These are phyloP conservation scores for Pseudofabraea citricarpa DNA, from an alignment of 2,329 filamentous ascomycete species.

Conservation along the genomic window DNA sequence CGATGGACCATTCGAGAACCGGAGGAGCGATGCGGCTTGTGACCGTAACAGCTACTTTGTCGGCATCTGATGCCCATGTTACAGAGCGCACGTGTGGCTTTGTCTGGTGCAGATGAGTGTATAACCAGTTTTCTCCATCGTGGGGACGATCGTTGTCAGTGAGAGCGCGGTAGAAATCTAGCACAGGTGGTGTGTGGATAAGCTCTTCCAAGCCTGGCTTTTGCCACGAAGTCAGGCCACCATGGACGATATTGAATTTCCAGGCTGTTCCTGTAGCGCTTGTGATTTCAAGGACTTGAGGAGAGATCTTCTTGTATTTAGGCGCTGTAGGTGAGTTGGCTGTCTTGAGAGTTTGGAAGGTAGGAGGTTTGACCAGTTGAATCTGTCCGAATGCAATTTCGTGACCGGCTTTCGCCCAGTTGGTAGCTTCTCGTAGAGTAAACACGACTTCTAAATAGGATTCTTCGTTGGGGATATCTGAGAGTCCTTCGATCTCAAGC, in stretches of 20 bases:
- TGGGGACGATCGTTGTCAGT: slow-evolving; percentile 61
- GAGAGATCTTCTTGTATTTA: slow-evolving; percentile 22
- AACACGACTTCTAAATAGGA: slow-evolving; percentile 46
- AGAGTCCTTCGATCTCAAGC: slow-evolving; percentile 13
- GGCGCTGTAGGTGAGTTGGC: slow-evolving; percentile 11
- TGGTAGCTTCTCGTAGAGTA: slow-evolving; percentile 34
- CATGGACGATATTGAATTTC: slow-evolving; percentile 38
- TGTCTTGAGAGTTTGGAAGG: slow-evolving; percentile 20
- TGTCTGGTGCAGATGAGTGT: slow-evolving; percentile 40
- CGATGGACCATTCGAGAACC: slow-evolving; percentile 55
- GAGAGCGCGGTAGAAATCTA: slow-evolving; percentile 59
- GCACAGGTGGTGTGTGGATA: slow-evolving; percentile 37
- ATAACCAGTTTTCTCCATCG: slow-evolving; percentile 52
- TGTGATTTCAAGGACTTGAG: slow-evolving; percentile 13
- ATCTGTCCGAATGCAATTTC: slow-evolving; percentile 47
- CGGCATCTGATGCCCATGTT: slow-evolving; percentile 15
- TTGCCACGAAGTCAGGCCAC: slow-evolving; percentile 38
- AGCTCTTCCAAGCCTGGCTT: slow-evolving; percentile 32
- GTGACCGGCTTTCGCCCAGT: slow-evolving; percentile 48
- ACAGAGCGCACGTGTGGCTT: slow-evolving; percentile 35
- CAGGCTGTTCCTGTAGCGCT: slow-evolving; percentile 28
- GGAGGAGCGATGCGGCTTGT: slow-evolving; percentile 55
- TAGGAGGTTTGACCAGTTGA: slow-evolving; percentile 24
- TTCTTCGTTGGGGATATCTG: slow-evolving; percentile 23
- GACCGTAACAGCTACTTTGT: slow-evolving; percentile 36